Evolutionary conservation across 1,284 basidiomycete genomes (phyloP).

Genomic region (Puccinia triticina): DNA sequence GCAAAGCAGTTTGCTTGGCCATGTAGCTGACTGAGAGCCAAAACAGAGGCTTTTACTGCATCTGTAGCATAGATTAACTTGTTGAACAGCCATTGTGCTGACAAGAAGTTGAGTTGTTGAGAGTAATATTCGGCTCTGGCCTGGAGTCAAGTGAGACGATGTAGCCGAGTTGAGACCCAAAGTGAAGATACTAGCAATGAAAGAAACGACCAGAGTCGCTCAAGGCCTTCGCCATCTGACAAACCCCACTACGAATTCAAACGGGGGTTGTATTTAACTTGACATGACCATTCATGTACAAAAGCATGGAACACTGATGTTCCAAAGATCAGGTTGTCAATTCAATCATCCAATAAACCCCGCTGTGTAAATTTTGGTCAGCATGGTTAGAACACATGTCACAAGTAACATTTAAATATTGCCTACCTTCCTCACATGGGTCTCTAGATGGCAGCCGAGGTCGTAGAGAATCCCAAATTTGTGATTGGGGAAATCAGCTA

Average conservation of each 20-base stretch:
- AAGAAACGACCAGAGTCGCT: too few relatives aligned
- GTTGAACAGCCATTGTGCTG: background rate
- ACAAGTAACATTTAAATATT: too few relatives aligned
- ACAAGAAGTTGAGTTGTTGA: background rate
- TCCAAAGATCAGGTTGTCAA: background rate
- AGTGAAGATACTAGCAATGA: background rate
- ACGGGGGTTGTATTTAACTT: background rate
- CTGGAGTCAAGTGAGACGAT: background rate
- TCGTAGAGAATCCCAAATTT: background rate
- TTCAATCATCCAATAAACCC: background rate
- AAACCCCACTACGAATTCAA: background rate
- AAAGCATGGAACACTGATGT: constrained; percentile 19
- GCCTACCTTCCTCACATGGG: constrained; percentile 8
- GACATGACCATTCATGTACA: constrained; percentile 20
- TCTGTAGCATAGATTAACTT: background rate
- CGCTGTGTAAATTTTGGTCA: too few relatives aligned
- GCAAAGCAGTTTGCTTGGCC: background rate
- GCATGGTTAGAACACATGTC: too few relatives aligned
- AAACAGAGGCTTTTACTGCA: too few relatives aligned
- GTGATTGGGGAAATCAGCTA: background rate
- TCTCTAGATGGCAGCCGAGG: constrained; percentile 12
- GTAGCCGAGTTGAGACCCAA: background rate
- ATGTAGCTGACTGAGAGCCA: background rate
- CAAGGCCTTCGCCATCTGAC: background rate
- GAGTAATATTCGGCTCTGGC: background rate